These are phyloP conservation scores for Lentinus brumalis DNA, from an alignment of 768 basidiomycete genomes.

Conservation along the genomic window DNA sequence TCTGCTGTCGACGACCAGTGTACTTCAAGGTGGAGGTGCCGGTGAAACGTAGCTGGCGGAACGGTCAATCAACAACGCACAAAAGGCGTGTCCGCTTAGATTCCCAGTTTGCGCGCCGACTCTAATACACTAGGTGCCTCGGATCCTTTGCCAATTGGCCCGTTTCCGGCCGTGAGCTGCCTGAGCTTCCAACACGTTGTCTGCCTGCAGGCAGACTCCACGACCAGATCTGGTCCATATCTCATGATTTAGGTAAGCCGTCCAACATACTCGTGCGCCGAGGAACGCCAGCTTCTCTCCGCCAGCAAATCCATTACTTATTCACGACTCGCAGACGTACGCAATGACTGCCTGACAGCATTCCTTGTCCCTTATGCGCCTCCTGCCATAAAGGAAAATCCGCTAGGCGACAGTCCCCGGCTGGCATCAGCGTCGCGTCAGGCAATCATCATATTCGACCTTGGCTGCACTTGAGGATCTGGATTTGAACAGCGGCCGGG, in stretches of 20 bases:
- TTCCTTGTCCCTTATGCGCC: slow-evolving; percentile 2
- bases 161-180: slow-evolving; percentile 24
- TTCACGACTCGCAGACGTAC: slow-evolving; percentile 4
- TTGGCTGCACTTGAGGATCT: slow-evolving; percentile 6
- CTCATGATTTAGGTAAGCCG: slow-evolving; percentile 32
- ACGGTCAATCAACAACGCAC: slow-evolving; percentile 30
- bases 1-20: slow-evolving; percentile 25
- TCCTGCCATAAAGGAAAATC: slow-evolving; percentile 6
- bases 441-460: slow-evolving; percentile 4
- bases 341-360: slow-evolving; percentile 6
- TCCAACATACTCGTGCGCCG: slow-evolving; percentile 18
- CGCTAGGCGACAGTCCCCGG: slow-evolving; percentile 9
- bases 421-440: slow-evolving; percentile 13
- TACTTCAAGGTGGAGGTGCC: slow-evolving; percentile 29
- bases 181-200: slow-evolving; percentile 30
- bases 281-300: slow-evolving; percentile 8
- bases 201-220: slow-evolving; percentile 34
- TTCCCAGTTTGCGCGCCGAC: slow-evolving; percentile 18
- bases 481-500: slow-evolving; percentile 3
- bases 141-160: slow-evolving; percentile 30
- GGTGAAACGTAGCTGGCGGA: slow-evolving; percentile 23
- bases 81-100: slow-evolving; percentile 32
- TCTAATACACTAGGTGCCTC: slow-evolving; percentile 27
- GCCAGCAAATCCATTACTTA: slow-evolving; percentile 8
- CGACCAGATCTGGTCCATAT: slow-evolving; percentile 27